phyloP scores from a whole-genome alignment of 2,329 filamentous ascomycete genomes.

The Xylariales sp. region DNA sequence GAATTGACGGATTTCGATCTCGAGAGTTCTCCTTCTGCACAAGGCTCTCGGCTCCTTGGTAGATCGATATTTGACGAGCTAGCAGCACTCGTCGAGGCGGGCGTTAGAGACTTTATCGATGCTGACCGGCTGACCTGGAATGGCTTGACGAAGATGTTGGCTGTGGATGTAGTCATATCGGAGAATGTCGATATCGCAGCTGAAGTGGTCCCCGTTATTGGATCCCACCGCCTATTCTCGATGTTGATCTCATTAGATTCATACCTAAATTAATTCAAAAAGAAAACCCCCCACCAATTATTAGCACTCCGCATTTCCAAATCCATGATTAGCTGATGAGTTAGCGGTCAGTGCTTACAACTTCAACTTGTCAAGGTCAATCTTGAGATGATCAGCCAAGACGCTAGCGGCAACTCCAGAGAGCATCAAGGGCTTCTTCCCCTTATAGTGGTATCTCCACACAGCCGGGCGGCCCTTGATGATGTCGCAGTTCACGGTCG shows the following conservation, averaged over 20 bases:
- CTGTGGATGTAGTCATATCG: background rate
- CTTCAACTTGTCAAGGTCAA: conserved; percentile 1
- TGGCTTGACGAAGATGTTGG: conserved; percentile 10
- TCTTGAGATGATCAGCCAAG: background rate
- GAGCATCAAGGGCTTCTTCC: background rate
- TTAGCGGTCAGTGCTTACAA: background rate
- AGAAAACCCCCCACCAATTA: too few relatives aligned
- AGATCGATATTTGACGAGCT: too few relatives aligned
- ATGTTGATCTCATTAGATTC: conserved; percentile 31
- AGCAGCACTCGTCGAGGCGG: too few relatives aligned
- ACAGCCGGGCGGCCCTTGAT: background rate
- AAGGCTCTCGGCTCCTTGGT: too few relatives aligned
- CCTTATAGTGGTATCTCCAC: background rate
- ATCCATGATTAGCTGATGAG: background rate
- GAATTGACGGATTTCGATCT: too few relatives aligned
- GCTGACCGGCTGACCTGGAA: conserved; percentile 22
- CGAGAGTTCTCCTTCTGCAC: too few relatives aligned
- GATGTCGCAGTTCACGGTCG: conserved; percentile 26
- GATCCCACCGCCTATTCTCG: conserved; percentile 28
- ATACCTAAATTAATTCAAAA: too few relatives aligned
- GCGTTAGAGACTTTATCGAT: too few relatives aligned
- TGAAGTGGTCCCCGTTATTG: conserved; percentile 20
- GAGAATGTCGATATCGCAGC: conserved; percentile 9
- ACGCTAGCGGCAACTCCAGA: conserved; percentile 1
- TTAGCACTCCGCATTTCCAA: too few relatives aligned